Base-by-base conservation (phyloP, 2,329 filamentous ascomycete genomes). In the Lasiodiplodia hormozganensis region DNA sequence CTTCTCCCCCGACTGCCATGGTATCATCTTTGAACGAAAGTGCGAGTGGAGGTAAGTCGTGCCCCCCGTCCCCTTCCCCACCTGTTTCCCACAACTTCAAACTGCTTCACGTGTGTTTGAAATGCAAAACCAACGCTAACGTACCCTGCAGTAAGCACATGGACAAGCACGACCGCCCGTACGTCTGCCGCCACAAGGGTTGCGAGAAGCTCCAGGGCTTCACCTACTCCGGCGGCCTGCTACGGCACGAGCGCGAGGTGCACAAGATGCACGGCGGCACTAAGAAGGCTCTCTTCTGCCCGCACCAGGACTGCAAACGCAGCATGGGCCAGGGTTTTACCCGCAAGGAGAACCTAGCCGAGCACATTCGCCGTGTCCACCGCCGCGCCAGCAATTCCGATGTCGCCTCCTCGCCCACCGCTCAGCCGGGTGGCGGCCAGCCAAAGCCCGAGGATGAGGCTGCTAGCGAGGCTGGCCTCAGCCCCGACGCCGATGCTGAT, bases 101-200 rank as follows among this genome's bases (percentile, higher is more conserved):
- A n/a, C 28, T 47, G 57, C 34, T 7, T 68, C 60, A 64, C 43
- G 23, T 64, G 3, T 64, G 60, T 64, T 64, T 64, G 43, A 60
- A 69, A 62, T 70, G 36, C 43, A 73, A 76, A 58, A 77, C 68
- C 36, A 3, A 18, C 23, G 23, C 49, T 62, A 40, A 47, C 62
- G 18, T 43, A 10, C 66, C 56, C 68, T 69, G 43, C 65, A 97
- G 93, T 77, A 97, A 98, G 82, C 95, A 98, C 78, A 97, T 97
- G 94, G 95, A 98, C 82, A 97, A 97, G 79, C 95, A 98, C 78
- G 94, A 97, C 73, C 87, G 95, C 14, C 95, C 95, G 1, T 98
- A 97, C 77, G 92, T 94, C 75, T 98, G 95, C 79, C 85, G 84
- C 25, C 89, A 91, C 53, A 86, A 88, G n/a, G 92, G 91, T 47